phyloP scores from a whole-genome alignment of 257 asterid genomes.

The Nicotiana otophora region DNA sequence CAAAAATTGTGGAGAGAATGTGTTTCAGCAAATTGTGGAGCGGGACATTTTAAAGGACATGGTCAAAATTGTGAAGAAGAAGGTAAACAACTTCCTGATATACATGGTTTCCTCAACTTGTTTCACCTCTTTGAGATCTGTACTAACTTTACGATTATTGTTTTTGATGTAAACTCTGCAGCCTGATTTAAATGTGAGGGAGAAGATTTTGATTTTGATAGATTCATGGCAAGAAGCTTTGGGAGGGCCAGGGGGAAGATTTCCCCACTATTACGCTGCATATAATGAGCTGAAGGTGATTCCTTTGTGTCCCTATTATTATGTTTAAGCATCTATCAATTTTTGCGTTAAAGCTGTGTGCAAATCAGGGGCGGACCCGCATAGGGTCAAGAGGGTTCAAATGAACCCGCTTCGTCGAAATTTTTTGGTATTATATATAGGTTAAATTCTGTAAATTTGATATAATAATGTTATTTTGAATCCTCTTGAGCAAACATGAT shows the following conservation, averaged over 20 bases:
- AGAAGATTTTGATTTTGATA: conserved; percentile 80
- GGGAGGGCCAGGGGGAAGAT: conserved; percentile 80
- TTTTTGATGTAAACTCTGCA: conserved; percentile 30
- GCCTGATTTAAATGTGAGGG: conserved; percentile 94
- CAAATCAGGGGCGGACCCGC: background rate
- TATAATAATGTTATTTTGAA: too few species aligned
- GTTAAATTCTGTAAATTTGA: too few species aligned
- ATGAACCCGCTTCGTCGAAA: too few species aligned
- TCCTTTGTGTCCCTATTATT: background rate
- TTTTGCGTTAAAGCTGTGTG: background rate
- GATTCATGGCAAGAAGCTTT: conserved; percentile 97
- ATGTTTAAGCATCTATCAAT: background rate
- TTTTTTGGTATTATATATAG: too few species aligned
- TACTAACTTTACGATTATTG: conserved; percentile 2
- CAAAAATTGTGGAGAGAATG: conserved; percentile 91
- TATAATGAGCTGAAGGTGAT: conserved; percentile 87
- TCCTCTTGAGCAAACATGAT: too few species aligned
- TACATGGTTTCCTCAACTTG: background rate
- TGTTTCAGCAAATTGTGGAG: conserved; percentile 86
- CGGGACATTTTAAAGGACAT: conserved; percentile 86
- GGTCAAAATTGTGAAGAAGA: conserved; percentile 94
- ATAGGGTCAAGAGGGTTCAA: too few species aligned
- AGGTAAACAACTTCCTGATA: conserved; percentile 33
- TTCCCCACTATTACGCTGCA: conserved; percentile 85
- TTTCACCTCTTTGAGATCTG: background rate